Conservation (phyloP, 768 basidiomycete species). For the Collybiopsis confluens region DNA sequence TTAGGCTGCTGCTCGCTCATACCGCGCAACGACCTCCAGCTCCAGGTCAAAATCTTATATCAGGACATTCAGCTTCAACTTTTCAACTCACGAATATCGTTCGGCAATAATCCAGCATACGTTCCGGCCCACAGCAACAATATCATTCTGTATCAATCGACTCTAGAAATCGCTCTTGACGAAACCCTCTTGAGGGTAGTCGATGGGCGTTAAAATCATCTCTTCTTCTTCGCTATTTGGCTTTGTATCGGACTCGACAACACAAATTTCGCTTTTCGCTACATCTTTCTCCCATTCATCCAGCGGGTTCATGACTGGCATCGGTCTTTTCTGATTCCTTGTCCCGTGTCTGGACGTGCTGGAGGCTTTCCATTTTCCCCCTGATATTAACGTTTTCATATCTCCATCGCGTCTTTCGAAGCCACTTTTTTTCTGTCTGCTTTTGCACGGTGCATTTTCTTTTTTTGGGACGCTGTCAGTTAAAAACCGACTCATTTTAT, state of each 20-base stretch:
- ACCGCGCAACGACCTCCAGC: neutral
- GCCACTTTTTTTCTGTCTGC: neutral
- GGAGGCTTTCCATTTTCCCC: neutral
- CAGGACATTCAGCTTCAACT: slow-evolving; percentile 8
- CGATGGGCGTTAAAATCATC: neutral
- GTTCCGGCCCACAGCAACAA: neutral
- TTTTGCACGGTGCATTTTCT: neutral
- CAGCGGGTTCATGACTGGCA: neutral
- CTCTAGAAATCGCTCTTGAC: neutral
- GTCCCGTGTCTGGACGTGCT: neutral
- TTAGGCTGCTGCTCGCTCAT: slow-evolving; percentile 11
- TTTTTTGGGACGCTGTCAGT: neutral
- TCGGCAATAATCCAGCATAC: slow-evolving; percentile 7
- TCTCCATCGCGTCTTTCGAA: neutral
- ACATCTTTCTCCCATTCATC: neutral
- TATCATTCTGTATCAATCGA: slow-evolving; percentile 5
- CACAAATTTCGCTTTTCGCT: too few species aligned
- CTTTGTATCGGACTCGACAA: neutral
- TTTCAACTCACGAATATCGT: neutral
- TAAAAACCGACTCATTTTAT: neutral
- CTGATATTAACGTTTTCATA: neutral
- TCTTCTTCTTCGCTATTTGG: neutral
- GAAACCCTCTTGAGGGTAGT: neutral
- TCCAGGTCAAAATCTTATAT: slow-evolving; percentile 7
- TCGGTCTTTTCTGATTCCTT: neutral